A percentile compares a stretch with the other conserved stretches of the same genome.
Evolutionary conservation across 75 land plant genomes (phyloP).

Genomic region (Sequoia sempervirens): DNA sequence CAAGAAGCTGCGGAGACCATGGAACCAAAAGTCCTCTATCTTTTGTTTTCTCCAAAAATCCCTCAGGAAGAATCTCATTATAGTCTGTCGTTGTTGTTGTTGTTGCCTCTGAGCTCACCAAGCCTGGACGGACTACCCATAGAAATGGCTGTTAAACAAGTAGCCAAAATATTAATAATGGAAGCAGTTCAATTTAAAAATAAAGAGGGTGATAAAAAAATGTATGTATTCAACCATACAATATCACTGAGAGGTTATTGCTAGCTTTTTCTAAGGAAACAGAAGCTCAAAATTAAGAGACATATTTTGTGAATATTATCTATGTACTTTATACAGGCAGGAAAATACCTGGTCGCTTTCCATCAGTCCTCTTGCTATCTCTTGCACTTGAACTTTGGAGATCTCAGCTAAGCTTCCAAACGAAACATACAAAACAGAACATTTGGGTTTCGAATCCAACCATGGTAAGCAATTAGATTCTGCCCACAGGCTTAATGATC

Average conservation of each 20-base stretch:
- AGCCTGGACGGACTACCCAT: constrained; percentile 11
- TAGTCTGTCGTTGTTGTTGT: background rate
- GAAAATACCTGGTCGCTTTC: constrained; percentile 3
- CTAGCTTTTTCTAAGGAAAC: too few species aligned
- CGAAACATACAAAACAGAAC: constrained; percentile 8
- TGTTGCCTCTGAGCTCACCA: background rate
- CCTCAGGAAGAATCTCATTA: background rate
- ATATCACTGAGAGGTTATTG: too few species aligned
- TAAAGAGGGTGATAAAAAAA: too few species aligned
- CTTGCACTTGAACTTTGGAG: constrained; percentile 5
- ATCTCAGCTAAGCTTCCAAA: constrained; percentile 2
- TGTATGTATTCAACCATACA: too few species aligned
- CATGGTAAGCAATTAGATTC: background rate
- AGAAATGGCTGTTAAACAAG: constrained; percentile 13
- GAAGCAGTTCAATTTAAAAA: too few species aligned
- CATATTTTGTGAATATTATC: too few species aligned
- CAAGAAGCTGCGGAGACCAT: constrained; percentile 5
- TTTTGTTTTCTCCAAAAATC: background rate
- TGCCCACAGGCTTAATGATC: constrained; percentile 1
- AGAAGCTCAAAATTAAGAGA: too few species aligned
- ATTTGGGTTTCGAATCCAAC: background rate
- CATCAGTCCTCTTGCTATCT: constrained; percentile 6
- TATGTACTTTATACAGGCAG: too few species aligned
- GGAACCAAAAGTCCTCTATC: background rate
- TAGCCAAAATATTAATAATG: too few species aligned